Base-by-base conservation (phyloP, 352 stramenopile species). In the Phytophthora crassamura region DNA sequence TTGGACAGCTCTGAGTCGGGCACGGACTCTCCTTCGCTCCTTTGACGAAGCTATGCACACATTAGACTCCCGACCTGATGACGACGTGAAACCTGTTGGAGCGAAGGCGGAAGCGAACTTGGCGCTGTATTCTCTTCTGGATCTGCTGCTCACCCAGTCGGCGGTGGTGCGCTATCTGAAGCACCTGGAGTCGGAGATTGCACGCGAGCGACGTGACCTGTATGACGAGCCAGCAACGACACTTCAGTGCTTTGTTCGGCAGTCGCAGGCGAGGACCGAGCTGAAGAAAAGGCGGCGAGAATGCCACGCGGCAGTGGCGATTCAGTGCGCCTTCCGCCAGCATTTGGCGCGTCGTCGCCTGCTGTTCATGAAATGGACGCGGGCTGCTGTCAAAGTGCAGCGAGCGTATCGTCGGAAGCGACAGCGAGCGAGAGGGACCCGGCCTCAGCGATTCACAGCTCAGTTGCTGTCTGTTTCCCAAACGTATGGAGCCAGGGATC, bases 271-370 rank as follows among this genome's bases (percentile, higher is more conserved):
- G 0, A 64, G 65, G 22, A 51, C 22, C 1, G 34, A 69, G 22
- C 59, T 90, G 2, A 61, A 49, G 11, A 64, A 57, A 12, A 67
- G 78, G 7, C 52, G 68, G 16, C 49, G 47, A 18, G 66, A 82
- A 54, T 86, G 71, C 34, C 28, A 46, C 1, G 74, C 78, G 0
- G 77, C 82, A 0, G 30, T 87, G 6, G 39, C 50, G 5, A 87
- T 94, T 46, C 84, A 94, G 60, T 93, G 86, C 54, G 77, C 75
- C 2, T 90, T 83, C 16, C 82, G 86, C 0, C 84, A 92, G 46
- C 69, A 84, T 43, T 75, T 94, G 45, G 86, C 86, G 4, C 77
- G 82, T 14, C 78, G 82, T 12, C 69, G 53, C 11, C 16, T 69
- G 2, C 65, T 84, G 3, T 89, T 88, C 30, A 63, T 83, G 35